Evolutionary conservation across 2,329 filamentous ascomycete species (phyloP), one percentile per base, ranked within the genome.

Genomic region (Colletotrichum sp.): DNA sequence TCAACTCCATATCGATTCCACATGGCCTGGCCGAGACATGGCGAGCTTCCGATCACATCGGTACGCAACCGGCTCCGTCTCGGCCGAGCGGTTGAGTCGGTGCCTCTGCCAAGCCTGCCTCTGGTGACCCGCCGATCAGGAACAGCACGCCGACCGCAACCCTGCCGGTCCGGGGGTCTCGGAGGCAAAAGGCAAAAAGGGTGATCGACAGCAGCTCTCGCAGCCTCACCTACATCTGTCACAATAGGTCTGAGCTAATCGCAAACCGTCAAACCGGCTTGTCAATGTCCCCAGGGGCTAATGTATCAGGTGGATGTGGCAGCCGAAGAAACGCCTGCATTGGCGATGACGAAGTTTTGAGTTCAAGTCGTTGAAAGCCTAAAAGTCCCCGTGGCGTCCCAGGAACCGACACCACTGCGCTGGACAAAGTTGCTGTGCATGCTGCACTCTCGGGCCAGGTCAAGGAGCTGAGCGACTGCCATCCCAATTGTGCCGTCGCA

Each of bases 291-390:
- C 43, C 48, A 56, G 68, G 28, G n/a, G 68, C 72, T 75, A 68
- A 25, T n/a, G 70, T 68, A 68, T 72, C 69, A 73, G 73, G 73
- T 73, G 43, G 58, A 25, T n/a, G 48, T 36, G 36, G 52, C 68
- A 60, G 28, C 13, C 34, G 27, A 25, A 27, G 56, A 64, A 67
- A 32, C 32, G 22, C 65, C 48, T 73, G 36, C 70, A 52, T 39
- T 65, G 34, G 22, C 28, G 58, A 76, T 76, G 64, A 66, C 74
- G 70, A 66, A 22, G n/a, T 68, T 73, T 74, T 68, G 48, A 69
- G 65, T 76, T 74, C 64, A 70, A 18, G 12, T 69, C 58, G 64
- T 65, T 58, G 25, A 76, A 73, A 76, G 56, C 18, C 70, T 55
- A 76, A 69, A 74, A 69, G n/a, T 66, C 43, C 52, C 74, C 58